Conservation (phyloP, 2,329 filamentous ascomycete genomes). For the Aspergillus persii region DNA sequence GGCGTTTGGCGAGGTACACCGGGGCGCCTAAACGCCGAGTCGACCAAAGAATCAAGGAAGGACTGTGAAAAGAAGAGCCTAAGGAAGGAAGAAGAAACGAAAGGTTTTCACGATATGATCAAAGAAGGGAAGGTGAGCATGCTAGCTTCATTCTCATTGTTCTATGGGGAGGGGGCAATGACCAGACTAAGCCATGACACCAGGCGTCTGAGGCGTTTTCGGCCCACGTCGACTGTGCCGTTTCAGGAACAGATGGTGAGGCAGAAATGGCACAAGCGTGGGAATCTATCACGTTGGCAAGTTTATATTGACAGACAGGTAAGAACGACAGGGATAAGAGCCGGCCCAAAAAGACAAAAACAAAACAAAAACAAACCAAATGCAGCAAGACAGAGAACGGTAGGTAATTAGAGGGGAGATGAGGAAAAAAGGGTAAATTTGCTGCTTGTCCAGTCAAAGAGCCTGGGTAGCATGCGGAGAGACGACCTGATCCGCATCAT, state of each 20-base stretch:
- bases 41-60: neutral
- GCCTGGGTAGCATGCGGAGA: slow-evolving; percentile 1
- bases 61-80: neutral
- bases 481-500: neutral
- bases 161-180: slow-evolving; percentile 2
- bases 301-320: neutral
- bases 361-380: neutral
- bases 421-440: neutral
- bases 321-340: neutral
- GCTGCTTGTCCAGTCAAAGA: neutral
- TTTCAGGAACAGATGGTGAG: slow-evolving; percentile 23
- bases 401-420: neutral
- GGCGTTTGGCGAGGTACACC: neutral
- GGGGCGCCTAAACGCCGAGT: neutral
- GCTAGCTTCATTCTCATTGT: slow-evolving; percentile 6
- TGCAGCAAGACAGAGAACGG: neutral
- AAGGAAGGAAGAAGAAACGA: neutral
- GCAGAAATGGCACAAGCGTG: slow-evolving; percentile 12
- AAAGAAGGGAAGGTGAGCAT: slow-evolving; percentile 6
- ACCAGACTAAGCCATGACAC: slow-evolving; percentile 14
- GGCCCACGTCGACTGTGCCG: slow-evolving; percentile 9
- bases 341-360: neutral
- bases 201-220: slow-evolving; percentile 12
- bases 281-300: neutral
- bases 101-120: neutral